These are phyloP conservation scores for Paracamarosporium sp. DNA, from an alignment of 2,329 filamentous ascomycete genomes.

Conservation along the genomic window DNA sequence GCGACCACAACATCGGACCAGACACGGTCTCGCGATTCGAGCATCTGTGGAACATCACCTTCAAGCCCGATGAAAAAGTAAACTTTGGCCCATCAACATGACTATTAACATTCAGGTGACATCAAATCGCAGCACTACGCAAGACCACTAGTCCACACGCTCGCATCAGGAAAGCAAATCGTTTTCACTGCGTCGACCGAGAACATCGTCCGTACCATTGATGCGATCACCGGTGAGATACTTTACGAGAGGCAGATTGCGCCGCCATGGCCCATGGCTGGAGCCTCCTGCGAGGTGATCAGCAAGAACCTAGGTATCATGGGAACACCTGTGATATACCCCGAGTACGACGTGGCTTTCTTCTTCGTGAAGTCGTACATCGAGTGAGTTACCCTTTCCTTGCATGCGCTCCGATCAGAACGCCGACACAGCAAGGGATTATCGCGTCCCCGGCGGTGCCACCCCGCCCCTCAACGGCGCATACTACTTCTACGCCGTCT, in stretches of 20 bases:
- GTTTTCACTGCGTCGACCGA: slow-evolving; percentile 26
- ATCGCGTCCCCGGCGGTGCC: slow-evolving; percentile 30
- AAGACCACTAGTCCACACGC: slow-evolving; percentile 56
- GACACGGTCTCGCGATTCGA: slow-evolving; percentile 47
- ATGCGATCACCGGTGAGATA: slow-evolving; percentile 22
- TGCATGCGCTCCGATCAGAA: too few species aligned
- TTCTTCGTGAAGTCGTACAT: slow-evolving; percentile 38
- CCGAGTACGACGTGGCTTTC: slow-evolving; percentile 33
- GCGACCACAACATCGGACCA: slow-evolving; percentile 53
- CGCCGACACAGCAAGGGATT: slow-evolving; percentile 18
- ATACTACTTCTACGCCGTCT: slow-evolving; percentile 51
- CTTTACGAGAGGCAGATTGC: slow-evolving; percentile 20
- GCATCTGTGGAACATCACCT: slow-evolving; percentile 45
- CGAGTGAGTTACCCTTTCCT: slow-evolving; percentile 16
- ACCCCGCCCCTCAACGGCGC: slow-evolving; percentile 45
- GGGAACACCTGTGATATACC: slow-evolving; percentile 26
- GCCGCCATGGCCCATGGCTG: slow-evolving; percentile 22
- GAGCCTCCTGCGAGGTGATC: slow-evolving; percentile 16
- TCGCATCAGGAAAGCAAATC: slow-evolving; percentile 30
- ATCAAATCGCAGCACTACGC: slow-evolving; percentile 49
- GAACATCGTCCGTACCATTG: slow-evolving; percentile 26
- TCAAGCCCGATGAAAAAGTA: slow-evolving; percentile 42
- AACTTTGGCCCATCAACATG: background rate
- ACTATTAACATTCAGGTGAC: background rate
- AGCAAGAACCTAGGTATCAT: slow-evolving; percentile 26